Base-by-base conservation (phyloP, 2,329 filamentous ascomycete species). In the Claviceps cyperi region DNA sequence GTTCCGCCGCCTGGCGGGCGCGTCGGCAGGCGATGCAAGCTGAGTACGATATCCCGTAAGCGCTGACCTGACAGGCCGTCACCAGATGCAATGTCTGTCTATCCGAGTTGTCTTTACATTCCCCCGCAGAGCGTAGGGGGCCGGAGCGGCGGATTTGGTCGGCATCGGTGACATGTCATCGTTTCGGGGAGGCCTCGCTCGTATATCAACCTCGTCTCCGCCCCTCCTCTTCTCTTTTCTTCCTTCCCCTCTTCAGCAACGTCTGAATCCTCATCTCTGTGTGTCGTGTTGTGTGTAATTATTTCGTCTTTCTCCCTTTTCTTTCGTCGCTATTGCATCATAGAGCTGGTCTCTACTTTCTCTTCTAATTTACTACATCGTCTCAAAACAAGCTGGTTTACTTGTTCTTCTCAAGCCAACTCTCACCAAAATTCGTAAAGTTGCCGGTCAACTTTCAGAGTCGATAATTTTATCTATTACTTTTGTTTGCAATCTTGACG, bases 211-310 rank as follows among this genome's bases (percentile, higher is more conserved):
- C 50, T 32, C 47, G 22, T 40, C 47, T 24, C 24, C 52, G 43
- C 60, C 59, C 60, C 59, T 62, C 60, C 57, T 60, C 64, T 60
- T 62, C 62, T 32, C n/a, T 17, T 68, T 67, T 66, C 60, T 63
- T 70, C 70, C 66, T 68, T 69, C 62, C 61, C 60, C 60, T 78
- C 80, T 74, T 74, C 74, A 83, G 81, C 81, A 84, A 84, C 71
- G 70, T 43, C 62, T 72, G 21, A 73, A 73, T 73, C 71, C 70
- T 73, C 68, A 66, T 72, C 77, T 74, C 71, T 63, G 59, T 63
- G 59, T 63, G 62, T 56, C 63, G 62, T 57, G 57, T 56, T 52
- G 67, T 63, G 62, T 62, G 60, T 63, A 61, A 11, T 41, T 22
- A 13, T 41, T 19, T 41, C 11, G 17, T 21, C 13, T 41, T 41